Conservation (phyloP, 495 filamentous ascomycete genomes). For the Penicillium chermesinum region DNA sequence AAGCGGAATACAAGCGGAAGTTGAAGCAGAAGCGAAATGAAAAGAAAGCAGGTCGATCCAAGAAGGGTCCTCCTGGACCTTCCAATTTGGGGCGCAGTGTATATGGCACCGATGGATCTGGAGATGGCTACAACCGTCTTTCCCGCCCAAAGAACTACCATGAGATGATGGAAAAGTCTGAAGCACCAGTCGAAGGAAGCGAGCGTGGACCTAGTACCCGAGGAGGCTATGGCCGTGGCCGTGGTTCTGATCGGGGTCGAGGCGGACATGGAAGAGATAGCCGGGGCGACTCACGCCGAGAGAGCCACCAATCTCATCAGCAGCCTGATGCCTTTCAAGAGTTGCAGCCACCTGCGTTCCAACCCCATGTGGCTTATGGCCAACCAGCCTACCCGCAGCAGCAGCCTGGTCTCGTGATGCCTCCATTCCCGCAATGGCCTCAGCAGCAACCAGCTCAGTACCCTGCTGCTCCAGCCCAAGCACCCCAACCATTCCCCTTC, state of each 20-base stretch:
- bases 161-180: slow-evolving; percentile 44
- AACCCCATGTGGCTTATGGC: slow-evolving; percentile 24
- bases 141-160: slow-evolving; percentile 56
- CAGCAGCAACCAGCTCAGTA: slow-evolving; percentile 34
- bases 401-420: slow-evolving; percentile 23
- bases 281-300: slow-evolving; percentile 40
- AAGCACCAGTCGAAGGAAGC: slow-evolving; percentile 45
- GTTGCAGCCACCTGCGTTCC: slow-evolving; percentile 8
- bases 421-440: slow-evolving; percentile 30
- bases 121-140: slow-evolving; percentile 62
- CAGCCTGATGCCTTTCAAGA: slow-evolving; percentile 20
- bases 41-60: slow-evolving; percentile 25
- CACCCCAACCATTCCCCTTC: slow-evolving; percentile 29
- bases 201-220: slow-evolving; percentile 30
- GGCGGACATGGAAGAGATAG: slow-evolving; percentile 42
- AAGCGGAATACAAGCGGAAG: slow-evolving; percentile 73
- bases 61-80: slow-evolving; percentile 28
- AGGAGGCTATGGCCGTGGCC: slow-evolving; percentile 37
- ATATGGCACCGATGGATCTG: slow-evolving; percentile 50
- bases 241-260: slow-evolving; percentile 44
- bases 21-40: slow-evolving; percentile 54
- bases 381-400: slow-evolving; percentile 23
- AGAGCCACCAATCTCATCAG: slow-evolving; percentile 29
- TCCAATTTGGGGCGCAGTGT: slow-evolving; percentile 40
- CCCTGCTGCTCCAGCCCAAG: slow-evolving; percentile 26